These are phyloP conservation scores for Tylopilus sp. DNA, from an alignment of 768 basidiomycete species.

Conservation along the genomic window DNA sequence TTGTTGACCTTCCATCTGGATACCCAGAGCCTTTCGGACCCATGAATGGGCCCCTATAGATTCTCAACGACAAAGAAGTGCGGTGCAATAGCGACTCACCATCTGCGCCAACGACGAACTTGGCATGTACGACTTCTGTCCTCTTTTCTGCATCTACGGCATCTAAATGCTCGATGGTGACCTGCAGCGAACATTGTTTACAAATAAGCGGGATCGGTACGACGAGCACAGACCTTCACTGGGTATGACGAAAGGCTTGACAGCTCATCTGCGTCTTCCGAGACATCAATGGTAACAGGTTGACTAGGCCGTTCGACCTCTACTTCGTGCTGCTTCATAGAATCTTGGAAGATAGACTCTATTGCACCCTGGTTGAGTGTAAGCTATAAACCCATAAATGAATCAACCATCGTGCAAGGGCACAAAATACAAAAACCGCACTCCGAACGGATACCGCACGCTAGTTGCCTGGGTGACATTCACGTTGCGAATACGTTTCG, in stretches of 20 bases:
- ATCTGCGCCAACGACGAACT: slow-evolving; percentile 37
- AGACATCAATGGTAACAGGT: slow-evolving; percentile 32
- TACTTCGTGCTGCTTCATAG: slow-evolving; percentile 31
- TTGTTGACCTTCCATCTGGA: slow-evolving; percentile 41
- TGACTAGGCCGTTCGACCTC: slow-evolving; percentile 35
- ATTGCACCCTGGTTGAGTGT: slow-evolving; percentile 42
- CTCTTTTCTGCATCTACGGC: slow-evolving; percentile 25
- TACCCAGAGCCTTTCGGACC: slow-evolving; percentile 43
- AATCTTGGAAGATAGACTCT: slow-evolving; percentile 41
- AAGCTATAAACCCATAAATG: slow-evolving; percentile 17
- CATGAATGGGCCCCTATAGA: slow-evolving; percentile 42
- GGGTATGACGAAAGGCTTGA: slow-evolving; percentile 29
- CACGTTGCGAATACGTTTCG: slow-evolving; percentile 60
- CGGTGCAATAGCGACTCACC: slow-evolving; percentile 18
- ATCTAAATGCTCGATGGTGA: slow-evolving; percentile 22
- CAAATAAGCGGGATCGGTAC: background rate
- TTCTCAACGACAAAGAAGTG: background rate
- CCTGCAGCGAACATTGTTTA: slow-evolving; percentile 10
- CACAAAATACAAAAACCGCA: slow-evolving; percentile 17
- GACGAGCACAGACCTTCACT: slow-evolving; percentile 22
- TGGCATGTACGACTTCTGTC: slow-evolving; percentile 34
- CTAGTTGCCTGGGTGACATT: slow-evolving; percentile 57
- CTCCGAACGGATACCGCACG: slow-evolving; percentile 75
- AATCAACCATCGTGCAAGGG: background rate
- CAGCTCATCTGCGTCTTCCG: slow-evolving; percentile 38